Base-by-base conservation (phyloP, 139 green algal species). In the Micromonas commoda region DNA sequence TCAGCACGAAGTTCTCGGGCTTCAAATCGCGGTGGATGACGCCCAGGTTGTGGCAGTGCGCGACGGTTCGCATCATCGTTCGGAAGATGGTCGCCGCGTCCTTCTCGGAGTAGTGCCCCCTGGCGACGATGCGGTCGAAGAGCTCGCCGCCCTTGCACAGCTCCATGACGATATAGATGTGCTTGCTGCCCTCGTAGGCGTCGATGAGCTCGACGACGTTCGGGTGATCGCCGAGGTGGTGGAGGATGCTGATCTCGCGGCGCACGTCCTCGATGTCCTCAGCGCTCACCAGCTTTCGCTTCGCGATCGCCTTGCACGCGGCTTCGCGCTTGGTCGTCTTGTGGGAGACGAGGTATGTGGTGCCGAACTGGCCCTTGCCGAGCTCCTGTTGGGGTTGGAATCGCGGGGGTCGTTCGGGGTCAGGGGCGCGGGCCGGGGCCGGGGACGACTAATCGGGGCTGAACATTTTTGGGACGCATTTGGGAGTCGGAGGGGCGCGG, bases 1-100 rank as follows among this genome's bases (percentile, higher is more conserved):
- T 90, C 33, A 98, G 87, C 80, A 99, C 83, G 80, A 99, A 99
- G 85, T 99, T 99, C 82, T 99, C 95, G 37, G 88, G 90, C 81
- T 92, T 92, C 45, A 93, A 80, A 81, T 93, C 88, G 0, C 88
- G 70, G 82, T 98, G 94, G 32, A 98, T 93, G n/a, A 99, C 94
- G 28, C 92, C 92, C 78, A 97, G 89, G 45, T 77, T 86, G 86
- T 99, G 95, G 80, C 93, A 97, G 77, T 97, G 87, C 64, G 91
- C 82, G n/a, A 98, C 90, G 31, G 97, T 91, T 45, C 85, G 84
- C 31, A 99, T 87, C 5, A 99, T 93, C 23, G 90, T 95, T 6
- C 92, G 86, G 52, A 96, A 90, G 34, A 94, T 82, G 3, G 67
- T 57, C 0, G 93, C 91, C 38, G 93, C 93, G 64, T 91, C 88